phyloP scores from a whole-genome alignment of 495 filamentous ascomycete species.

The Cenococcum geophilum region DNA sequence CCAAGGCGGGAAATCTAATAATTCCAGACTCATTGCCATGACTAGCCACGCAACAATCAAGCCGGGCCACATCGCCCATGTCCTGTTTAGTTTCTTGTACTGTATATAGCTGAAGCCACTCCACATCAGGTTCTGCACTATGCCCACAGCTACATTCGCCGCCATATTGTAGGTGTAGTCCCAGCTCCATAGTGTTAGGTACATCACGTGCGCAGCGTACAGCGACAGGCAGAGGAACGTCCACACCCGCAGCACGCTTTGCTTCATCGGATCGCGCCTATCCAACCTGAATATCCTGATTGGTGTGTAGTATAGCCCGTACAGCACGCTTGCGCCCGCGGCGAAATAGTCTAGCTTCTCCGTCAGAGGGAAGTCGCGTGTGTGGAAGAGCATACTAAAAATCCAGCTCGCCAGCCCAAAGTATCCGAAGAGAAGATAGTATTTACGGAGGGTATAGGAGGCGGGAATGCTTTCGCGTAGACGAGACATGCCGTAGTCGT shows the following conservation, averaged over 20 bases:
- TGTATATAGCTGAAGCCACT: conserved; percentile 69
- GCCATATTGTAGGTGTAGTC: conserved; percentile 98
- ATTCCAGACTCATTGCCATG: conserved; percentile 87
- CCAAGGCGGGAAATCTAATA: conserved; percentile 88
- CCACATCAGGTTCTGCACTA: conserved; percentile 80
- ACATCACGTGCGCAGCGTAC: conserved; percentile 73
- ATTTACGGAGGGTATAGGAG: conserved; percentile 66
- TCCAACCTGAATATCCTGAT: conserved; percentile 81
- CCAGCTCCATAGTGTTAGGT: conserved; percentile 80
- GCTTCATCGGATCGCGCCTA: conserved; percentile 49
- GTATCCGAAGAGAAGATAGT: conserved; percentile 76
- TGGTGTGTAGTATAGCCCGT: conserved; percentile 77
- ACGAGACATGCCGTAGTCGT: conserved; percentile 67
- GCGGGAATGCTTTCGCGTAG: conserved; percentile 63
- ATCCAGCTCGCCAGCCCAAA: conserved; percentile 78
- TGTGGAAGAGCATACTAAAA: conserved; percentile 86
- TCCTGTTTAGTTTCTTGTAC: conserved; percentile 60
- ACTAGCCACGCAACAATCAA: conserved; percentile 90
- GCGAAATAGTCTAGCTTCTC: conserved; percentile 96
- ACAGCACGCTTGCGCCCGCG: conserved; percentile 84
- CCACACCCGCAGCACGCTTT: conserved; percentile 63
- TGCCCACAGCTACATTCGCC: conserved; percentile 79
- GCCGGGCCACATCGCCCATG: conserved; percentile 87
- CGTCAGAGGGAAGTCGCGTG: conserved; percentile 73
- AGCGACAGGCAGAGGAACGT: conserved; percentile 61